These are phyloP conservation scores for Vanrija sp. DNA, from an alignment of 1,284 basidiomycete species.

Conservation along the genomic window DNA sequence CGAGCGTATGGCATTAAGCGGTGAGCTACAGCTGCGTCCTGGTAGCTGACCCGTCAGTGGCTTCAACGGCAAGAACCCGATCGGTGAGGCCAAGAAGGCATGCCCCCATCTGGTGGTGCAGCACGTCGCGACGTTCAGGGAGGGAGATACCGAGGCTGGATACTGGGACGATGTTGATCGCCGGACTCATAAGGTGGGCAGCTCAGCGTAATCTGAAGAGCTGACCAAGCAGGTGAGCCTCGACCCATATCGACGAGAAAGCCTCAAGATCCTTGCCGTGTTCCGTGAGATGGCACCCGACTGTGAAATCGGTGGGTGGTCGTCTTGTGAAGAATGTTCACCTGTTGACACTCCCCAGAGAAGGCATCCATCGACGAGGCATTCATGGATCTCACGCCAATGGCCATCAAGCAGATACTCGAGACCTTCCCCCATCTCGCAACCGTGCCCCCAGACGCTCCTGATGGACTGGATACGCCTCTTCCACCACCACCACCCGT, in stretches of 20 bases:
- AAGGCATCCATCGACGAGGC: slow-evolving; percentile 68
- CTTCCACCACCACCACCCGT: slow-evolving; percentile 70
- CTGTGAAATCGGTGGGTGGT: slow-evolving; percentile 60
- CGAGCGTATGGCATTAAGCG: slow-evolving; percentile 83
- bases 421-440: slow-evolving; percentile 71
- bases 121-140: slow-evolving; percentile 86
- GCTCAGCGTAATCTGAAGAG: not conserved
- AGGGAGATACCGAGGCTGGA: slow-evolving; percentile 79
- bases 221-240: slow-evolving; percentile 68
- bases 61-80: slow-evolving; percentile 28
- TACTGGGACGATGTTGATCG: slow-evolving; percentile 85
- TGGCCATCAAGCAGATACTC: slow-evolving; percentile 68
- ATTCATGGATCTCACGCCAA: slow-evolving; percentile 80
- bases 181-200: slow-evolving; percentile 84
- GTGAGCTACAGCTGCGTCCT: slow-evolving; percentile 3
- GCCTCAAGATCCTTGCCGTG: slow-evolving; percentile 77
- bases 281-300: slow-evolving; percentile 72
- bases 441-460: slow-evolving; percentile 62
- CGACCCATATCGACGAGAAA: slow-evolving; percentile 89
- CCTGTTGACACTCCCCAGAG: slow-evolving; percentile 53
- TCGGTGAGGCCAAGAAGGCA: slow-evolving; percentile 73
- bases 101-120: slow-evolving; percentile 82
- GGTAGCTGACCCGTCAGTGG: not conserved
- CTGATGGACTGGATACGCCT: slow-evolving; percentile 69
- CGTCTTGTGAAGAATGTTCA: not conserved